Evolutionary conservation across 2,329 filamentous ascomycete genomes (phyloP).

Genomic region (Fusarium falciforme): DNA sequence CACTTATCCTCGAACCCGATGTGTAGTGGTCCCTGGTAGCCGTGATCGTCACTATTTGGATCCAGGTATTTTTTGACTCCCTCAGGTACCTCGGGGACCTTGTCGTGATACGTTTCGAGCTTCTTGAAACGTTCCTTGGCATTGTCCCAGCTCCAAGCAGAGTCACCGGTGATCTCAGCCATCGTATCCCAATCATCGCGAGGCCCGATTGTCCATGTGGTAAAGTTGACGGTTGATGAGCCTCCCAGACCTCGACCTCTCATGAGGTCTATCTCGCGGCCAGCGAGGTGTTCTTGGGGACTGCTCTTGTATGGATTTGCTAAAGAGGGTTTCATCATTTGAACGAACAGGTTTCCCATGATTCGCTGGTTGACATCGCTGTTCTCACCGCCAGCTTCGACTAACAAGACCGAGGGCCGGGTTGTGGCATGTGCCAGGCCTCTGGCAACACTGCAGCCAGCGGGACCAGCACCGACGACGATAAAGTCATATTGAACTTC

Average conservation of each 20-base stretch:
- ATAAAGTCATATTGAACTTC: constrained; percentile 26
- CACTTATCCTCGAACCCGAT: constrained; percentile 26
- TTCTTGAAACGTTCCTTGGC: constrained; percentile 16
- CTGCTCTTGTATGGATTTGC: constrained; percentile 24
- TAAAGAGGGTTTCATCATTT: constrained; percentile 23
- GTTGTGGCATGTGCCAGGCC: constrained; percentile 17
- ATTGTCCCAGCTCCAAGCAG: constrained; percentile 22
- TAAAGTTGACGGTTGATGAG: constrained; percentile 30
- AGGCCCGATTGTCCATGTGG: constrained; percentile 25
- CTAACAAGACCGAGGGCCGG: constrained; percentile 16
- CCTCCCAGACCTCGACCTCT: constrained; percentile 28
- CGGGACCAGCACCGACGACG: constrained; percentile 29
- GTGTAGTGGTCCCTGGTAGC: constrained; percentile 21
- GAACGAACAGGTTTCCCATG: constrained; percentile 25
- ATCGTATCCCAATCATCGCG: constrained; percentile 30
- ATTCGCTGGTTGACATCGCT: constrained; percentile 19
- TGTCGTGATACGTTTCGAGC: constrained; percentile 30
- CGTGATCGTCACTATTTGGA: constrained; percentile 14
- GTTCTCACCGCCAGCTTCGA: constrained; percentile 30
- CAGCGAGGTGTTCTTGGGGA: constrained; percentile 16
- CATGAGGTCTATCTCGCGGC: constrained; percentile 24
- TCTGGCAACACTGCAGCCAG: constrained; percentile 23
- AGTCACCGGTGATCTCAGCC: constrained; percentile 16
- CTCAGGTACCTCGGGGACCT: constrained; percentile 13
- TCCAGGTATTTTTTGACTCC: constrained; percentile 27